A percentile compares a stretch with the other conserved stretches of the same genome.
Conservation (phyloP, 495 filamentous ascomycete genomes). For the Hamigera avellanea region DNA sequence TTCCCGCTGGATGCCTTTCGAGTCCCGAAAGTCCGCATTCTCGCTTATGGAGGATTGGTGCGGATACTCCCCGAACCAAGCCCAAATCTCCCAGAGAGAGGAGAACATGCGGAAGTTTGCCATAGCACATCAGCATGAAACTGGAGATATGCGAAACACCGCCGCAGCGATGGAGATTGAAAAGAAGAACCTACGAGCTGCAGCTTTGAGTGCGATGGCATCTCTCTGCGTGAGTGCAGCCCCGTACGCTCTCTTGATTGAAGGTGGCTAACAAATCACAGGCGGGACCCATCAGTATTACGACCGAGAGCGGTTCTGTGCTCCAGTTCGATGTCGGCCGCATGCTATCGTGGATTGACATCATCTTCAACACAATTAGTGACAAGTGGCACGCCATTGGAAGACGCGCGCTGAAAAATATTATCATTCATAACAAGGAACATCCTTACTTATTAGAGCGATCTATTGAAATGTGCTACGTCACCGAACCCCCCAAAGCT, state of each 20-base stretch:
- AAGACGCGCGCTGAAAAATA: conserved; percentile 75
- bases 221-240: conserved; percentile 60
- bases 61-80: conserved; percentile 87
- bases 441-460: conserved; percentile 73
- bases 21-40: conserved; percentile 85
- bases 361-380: conserved; percentile 80
- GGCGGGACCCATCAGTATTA: conserved; percentile 79
- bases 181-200: conserved; percentile 79
- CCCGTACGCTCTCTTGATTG: background rate
- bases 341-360: conserved; percentile 89
- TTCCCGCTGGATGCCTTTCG: conserved; percentile 89
- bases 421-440: conserved; percentile 82
- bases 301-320: conserved; percentile 67
- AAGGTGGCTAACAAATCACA: conserved; percentile 13
- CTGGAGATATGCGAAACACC: conserved; percentile 58
- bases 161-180: conserved; percentile 93
- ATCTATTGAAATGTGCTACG: conserved; percentile 81
- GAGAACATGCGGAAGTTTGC: conserved; percentile 77
- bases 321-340: conserved; percentile 85
- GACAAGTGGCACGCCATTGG: conserved; percentile 91
- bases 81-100: conserved; percentile 70
- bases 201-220: conserved; percentile 92
- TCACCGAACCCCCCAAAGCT: conserved; percentile 55
- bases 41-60: conserved; percentile 99
- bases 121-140: conserved; percentile 51